phyloP scores from a whole-genome alignment of 2,329 filamentous ascomycete species.

The Daldinia sp. region DNA sequence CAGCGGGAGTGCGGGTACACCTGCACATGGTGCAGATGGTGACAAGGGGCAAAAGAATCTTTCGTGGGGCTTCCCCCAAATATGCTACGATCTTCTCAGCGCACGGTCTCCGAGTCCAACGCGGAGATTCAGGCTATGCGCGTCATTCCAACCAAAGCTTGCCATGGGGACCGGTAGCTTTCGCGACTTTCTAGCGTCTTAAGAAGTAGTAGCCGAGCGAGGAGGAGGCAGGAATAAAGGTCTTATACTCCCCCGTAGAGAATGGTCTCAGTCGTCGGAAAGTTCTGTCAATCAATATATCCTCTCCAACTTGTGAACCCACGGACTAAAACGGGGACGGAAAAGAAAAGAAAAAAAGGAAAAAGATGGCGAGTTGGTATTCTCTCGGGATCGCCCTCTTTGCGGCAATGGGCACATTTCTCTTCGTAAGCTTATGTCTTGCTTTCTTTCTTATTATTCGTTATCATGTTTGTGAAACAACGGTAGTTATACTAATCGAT shows the following conservation, averaged over 20 bases:
- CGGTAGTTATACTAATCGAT: neutral
- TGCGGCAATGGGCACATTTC: constrained; percentile 66
- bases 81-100: constrained; percentile 20
- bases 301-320: neutral
- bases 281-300: neutral
- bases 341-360: constrained; percentile 1
- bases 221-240: constrained; percentile 15
- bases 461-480: neutral
- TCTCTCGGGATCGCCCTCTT: constrained; percentile 62
- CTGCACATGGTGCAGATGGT: constrained; percentile 4
- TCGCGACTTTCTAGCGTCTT: constrained; percentile 4
- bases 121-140: constrained; percentile 32
- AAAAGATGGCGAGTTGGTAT: constrained; percentile 47
- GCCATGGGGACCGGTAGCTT: constrained; percentile 9
- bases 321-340: neutral
- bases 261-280: neutral
- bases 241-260: constrained; percentile 1
- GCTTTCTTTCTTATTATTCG: too few relatives aligned
- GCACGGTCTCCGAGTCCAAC: constrained; percentile 9
- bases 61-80: constrained; percentile 16
- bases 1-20: constrained; percentile 14
- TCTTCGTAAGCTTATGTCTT: constrained; percentile 56
- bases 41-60: constrained; percentile 9
- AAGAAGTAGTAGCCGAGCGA: constrained; percentile 15
- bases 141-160: constrained; percentile 17